Percentiles rank a stretch among this genome's conserved stretches.
Evolutionary conservation across 306 rosid species (phyloP).

Genomic region (Crataegus laevigata): DNA sequence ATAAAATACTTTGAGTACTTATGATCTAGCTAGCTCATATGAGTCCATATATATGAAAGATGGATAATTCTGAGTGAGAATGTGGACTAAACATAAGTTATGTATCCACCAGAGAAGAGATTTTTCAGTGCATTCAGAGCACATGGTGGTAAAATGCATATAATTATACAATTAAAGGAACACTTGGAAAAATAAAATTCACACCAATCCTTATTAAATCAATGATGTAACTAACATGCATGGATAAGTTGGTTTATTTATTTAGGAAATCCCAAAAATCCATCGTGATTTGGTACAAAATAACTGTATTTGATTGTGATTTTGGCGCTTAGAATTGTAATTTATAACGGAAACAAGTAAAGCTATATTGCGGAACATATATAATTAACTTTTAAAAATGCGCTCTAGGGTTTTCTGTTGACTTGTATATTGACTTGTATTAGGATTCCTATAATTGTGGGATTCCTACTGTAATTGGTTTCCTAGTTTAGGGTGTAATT

Average conservation of each 20-base stretch:
- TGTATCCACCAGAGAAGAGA: no score
- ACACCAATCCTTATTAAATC: background rate
- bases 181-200: no score
- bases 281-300: constrained; percentile 5
- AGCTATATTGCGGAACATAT: background rate
- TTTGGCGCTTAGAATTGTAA: background rate
- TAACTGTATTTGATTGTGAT: background rate
- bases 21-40: background rate
- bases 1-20: background rate
- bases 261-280: background rate
- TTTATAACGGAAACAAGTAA: background rate
- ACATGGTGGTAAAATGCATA: accelerated
- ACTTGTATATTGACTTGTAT: no score
- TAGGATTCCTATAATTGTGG: no score
- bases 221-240: constrained; percentile 18
- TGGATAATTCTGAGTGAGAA: background rate
- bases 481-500: no score
- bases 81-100: background rate
- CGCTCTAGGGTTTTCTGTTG: no score
- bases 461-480: no score
- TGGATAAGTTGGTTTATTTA: background rate
- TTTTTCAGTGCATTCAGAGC: no score
- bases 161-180: no score
- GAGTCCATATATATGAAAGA: background rate
- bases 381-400: background rate